Base-by-base conservation (phyloP, 495 filamentous ascomycete species). In the Rusavskia elegans region DNA sequence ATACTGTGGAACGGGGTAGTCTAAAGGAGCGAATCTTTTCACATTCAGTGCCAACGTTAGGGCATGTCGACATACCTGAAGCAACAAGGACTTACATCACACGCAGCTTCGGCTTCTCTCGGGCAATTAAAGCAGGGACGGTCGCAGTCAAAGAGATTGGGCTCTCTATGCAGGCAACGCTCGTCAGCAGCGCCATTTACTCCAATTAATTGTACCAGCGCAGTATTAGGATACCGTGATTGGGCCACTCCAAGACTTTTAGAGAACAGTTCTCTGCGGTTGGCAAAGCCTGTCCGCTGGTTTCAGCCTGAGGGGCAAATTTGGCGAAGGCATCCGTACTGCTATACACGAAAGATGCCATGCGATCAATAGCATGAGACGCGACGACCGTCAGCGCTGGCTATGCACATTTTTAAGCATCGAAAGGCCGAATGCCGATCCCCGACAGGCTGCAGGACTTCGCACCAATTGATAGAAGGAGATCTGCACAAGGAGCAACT, bases 271-370 rank as follows among this genome's bases (percentile, higher is more conserved):
- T n/a, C 25, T 29, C 25, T 25, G 50, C 13, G 17, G 14, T 27
- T 25, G n/a, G 10, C 30, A 52, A 38, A 5, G 36, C 14, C 1
- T 14, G 50, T 29, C 19, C 25, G 17, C 1, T 21, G 7, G 1
- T 2, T 32, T 19, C 19, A 19, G 39, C 2, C 6, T 2, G n/a
- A 20, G 17, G 14, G n/a, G 30, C 50, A 4, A 44, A 52, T 5
- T 17, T 19, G 19, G 37, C 50, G 8, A 13, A 14, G 5, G 50
- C 37, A 44, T 44, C 37, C 37, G 35, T 21, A 44, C 50, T 44
- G 36, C 25, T 41, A 29, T 52, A 52, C 11, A 52, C 39, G 37
- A 52, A 52, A 1, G 50, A 52, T 20, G 50, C 50, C 50, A 52
- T 44, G 16, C 20, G n/a, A 42, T 21, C 39, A 1, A 42, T 42